phyloP scores from a whole-genome alignment of 352 stramenopile species.

The Phytopythium oedochilum region DNA sequence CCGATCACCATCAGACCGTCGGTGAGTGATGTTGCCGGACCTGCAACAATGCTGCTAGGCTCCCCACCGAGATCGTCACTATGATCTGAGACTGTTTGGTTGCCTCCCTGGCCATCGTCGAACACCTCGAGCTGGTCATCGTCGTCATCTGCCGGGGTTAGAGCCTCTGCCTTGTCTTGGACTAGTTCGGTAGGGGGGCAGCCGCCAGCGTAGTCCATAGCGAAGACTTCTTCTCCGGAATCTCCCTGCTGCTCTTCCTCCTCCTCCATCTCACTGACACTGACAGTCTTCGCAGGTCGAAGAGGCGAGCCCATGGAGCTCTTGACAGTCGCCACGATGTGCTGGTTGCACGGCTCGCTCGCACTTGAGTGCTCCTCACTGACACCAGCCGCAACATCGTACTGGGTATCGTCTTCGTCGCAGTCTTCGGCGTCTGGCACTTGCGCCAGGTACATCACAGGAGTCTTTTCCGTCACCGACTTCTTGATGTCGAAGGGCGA shows the following conservation, averaged over 20 bases:
- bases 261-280: constrained; percentile 5
- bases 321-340: background rate
- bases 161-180: background rate
- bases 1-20: constrained; percentile 34
- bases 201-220: constrained; percentile 10
- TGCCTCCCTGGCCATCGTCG: background rate
- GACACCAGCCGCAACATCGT: background rate
- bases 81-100: constrained; percentile 4
- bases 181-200: background rate
- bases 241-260: constrained; percentile 5
- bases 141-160: constrained; percentile 15
- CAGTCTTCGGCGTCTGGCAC: background rate
- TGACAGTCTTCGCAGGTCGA: constrained; percentile 1
- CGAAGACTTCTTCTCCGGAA: constrained; percentile 11
- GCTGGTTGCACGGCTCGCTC: background rate
- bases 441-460: background rate
- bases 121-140: constrained; percentile 50
- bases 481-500: constrained; percentile 1
- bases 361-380: no score
- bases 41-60: background rate
- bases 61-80: constrained; percentile 4
- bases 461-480: background rate
- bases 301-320: background rate
- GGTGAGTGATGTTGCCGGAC: background rate
- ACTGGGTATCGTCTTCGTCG: background rate